Percentiles rank a stretch among this genome's conserved stretches.
Conservation (phyloP, 1,284 basidiomycete species). For the Schizophyllum amplum region DNA sequence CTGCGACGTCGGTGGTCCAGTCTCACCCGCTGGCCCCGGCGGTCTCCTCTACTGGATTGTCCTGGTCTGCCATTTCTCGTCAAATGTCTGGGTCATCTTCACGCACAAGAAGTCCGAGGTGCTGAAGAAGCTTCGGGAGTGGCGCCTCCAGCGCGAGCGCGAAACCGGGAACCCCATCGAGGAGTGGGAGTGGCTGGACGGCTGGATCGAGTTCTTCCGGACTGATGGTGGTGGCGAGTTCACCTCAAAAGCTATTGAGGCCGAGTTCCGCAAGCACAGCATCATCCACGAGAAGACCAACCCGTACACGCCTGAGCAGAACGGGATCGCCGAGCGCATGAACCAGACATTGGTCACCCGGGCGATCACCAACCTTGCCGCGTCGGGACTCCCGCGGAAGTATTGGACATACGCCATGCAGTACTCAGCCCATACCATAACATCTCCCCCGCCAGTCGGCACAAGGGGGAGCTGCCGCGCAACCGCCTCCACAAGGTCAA, state of each 20-base stretch:
- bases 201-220: conserved; percentile 17
- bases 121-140: too few species aligned
- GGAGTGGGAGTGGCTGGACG: conserved; percentile 13
- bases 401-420: conserved; percentile 20
- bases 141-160: too few species aligned
- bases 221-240: conserved; percentile 26
- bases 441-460: conserved; percentile 7
- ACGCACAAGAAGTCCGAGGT: conserved; percentile 16
- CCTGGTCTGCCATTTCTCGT: too few species aligned
- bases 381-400: conserved; percentile 14
- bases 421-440: conserved; percentile 14
- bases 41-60: conserved; percentile 17
- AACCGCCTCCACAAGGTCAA: conserved; percentile 1
- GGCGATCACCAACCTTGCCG: conserved; percentile 18
- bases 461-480: conserved; percentile 7
- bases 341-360: conserved; percentile 21
- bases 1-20: conserved; percentile 23
- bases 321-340: conserved; percentile 21
- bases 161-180: neutral
- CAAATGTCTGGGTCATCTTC: conserved; percentile 19
- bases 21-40: conserved; percentile 12
- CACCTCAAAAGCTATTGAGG: conserved; percentile 15
- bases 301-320: conserved; percentile 23
- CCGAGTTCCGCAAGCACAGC: conserved; percentile 17
- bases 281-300: conserved; percentile 17